phyloP scores from a whole-genome alignment of 257 asterid genomes.

The Przewalskia tangutica region DNA sequence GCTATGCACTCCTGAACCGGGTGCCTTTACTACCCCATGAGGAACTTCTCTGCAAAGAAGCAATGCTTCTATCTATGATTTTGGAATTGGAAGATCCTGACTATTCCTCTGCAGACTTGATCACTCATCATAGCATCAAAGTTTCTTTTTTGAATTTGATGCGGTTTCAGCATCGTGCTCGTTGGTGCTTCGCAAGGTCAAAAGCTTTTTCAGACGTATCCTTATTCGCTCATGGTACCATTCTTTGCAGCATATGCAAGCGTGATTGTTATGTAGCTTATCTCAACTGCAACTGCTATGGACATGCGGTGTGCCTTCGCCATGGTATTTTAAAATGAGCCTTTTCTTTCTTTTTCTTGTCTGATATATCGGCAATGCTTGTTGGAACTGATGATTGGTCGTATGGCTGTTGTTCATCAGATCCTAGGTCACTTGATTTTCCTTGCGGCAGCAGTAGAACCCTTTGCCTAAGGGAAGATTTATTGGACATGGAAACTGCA shows the following conservation, averaged over 20 bases:
- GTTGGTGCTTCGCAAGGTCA: constrained; percentile 65
- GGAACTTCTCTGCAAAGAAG: constrained; percentile 98
- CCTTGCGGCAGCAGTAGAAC: constrained; percentile 45
- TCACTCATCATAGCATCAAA: constrained; percentile 39
- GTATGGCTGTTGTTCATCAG: constrained; percentile 26
- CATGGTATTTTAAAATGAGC: constrained; percentile 49
- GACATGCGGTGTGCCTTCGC: constrained; percentile 81
- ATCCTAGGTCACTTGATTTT: constrained; percentile 41
- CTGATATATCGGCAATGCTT: background rate
- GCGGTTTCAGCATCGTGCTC: constrained; percentile 83
- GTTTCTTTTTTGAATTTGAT: constrained; percentile 62
- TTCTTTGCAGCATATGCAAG: constrained; percentile 79
- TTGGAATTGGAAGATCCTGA: constrained; percentile 36
- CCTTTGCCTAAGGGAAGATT: constrained; percentile 61
- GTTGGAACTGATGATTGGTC: constrained; percentile 8
- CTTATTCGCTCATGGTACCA: constrained; percentile 63
- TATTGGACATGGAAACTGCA: constrained; percentile 59
- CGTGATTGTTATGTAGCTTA: constrained; percentile 88
- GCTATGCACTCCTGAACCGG: constrained; percentile 79
- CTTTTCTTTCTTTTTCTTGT: background rate
- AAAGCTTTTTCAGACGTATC: constrained; percentile 35
- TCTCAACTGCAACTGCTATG: constrained; percentile 62
- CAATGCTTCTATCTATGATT: constrained; percentile 42
- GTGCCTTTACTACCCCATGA: constrained; percentile 87
- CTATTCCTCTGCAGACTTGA: constrained; percentile 35